Evolutionary conservation across 352 stramenopile species (phyloP).

Genomic region (Pilasporangium apinafurcum): DNA sequence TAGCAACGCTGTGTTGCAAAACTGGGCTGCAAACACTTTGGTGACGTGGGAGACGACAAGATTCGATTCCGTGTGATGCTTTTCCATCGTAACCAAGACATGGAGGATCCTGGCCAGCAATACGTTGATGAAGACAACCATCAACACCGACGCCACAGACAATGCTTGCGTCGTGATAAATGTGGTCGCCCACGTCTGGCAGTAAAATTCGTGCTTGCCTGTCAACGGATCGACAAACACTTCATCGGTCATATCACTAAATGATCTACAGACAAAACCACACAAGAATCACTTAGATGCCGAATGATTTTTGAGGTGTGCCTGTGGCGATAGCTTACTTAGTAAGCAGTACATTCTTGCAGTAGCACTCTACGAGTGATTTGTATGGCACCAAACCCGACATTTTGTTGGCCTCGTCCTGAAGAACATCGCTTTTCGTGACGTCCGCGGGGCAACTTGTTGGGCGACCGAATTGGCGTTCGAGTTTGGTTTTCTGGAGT

Average conservation of each 20-base stretch:
- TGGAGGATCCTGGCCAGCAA: slow-evolving; percentile 61
- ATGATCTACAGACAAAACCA: slow-evolving; percentile 22
- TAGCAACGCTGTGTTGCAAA: slow-evolving; percentile 77
- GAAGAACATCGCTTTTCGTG: slow-evolving; percentile 53
- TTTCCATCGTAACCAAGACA: slow-evolving; percentile 63
- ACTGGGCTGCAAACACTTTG: slow-evolving; percentile 76
- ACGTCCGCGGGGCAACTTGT: slow-evolving; percentile 54
- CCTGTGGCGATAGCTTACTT: no score
- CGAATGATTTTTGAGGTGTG: no score
- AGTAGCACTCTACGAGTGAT: slow-evolving; percentile 75
- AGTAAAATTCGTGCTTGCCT: slow-evolving; percentile 31
- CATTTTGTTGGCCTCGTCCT: slow-evolving; percentile 58
- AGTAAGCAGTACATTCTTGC: slow-evolving; percentile 41
- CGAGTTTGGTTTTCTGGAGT: slow-evolving; percentile 63
- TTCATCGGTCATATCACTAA: slow-evolving; percentile 53
- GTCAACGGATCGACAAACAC: slow-evolving; percentile 39
- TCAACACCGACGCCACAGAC: slow-evolving; percentile 53
- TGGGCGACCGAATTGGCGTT: slow-evolving; percentile 57
- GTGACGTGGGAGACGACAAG: slow-evolving; percentile 64
- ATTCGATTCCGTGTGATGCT: slow-evolving; percentile 73
- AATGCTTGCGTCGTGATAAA: slow-evolving; percentile 67
- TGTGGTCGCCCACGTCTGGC: slow-evolving; percentile 59
- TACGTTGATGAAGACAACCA: slow-evolving; percentile 68
- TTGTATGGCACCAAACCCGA: slow-evolving; percentile 57
- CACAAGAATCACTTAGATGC: background rate